These are phyloP conservation scores for Panaeolus papilionaceus DNA, from an alignment of 768 basidiomycete species.

Conservation along the genomic window DNA sequence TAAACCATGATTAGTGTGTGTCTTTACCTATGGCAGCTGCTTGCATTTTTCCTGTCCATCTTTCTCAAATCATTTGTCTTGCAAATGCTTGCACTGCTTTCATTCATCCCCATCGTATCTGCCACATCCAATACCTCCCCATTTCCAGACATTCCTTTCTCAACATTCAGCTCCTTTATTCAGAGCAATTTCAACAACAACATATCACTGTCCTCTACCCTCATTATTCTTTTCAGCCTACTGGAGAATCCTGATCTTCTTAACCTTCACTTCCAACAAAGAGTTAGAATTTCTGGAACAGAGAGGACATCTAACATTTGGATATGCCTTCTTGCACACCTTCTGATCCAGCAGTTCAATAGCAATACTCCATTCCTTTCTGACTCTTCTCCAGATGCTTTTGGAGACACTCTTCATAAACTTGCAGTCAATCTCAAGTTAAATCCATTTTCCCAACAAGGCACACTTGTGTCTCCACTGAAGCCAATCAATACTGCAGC, in stretches of 20 bases:
- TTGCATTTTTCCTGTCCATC: too few species aligned
- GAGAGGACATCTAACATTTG: background rate
- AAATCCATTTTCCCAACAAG: background rate
- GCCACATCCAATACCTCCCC: conserved; percentile 9
- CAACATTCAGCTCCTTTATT: conserved; percentile 20
- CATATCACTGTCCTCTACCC: too few species aligned
- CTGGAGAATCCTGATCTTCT: too few species aligned
- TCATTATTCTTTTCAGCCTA: too few species aligned
- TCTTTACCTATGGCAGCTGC: too few species aligned
- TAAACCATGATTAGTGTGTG: too few species aligned
- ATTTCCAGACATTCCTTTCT: conserved; percentile 26
- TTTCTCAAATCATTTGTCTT: background rate
- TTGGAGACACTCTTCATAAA: background rate
- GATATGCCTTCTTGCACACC: background rate
- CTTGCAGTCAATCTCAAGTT: background rate
- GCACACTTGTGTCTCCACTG: background rate
- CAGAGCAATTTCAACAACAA: too few species aligned
- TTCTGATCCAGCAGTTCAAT: background rate
- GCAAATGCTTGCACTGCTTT: conserved; percentile 1
- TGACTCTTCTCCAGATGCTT: background rate
- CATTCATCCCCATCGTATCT: conserved; percentile 8
- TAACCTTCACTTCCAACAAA: conserved; percentile 12
- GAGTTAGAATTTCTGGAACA: conserved; percentile 5
- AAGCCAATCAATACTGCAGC: background rate
- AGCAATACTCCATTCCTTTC: background rate